Evolutionary conservation across 1,284 basidiomycete species (phyloP).

Genomic region (Ceratobasidium sp.): DNA sequence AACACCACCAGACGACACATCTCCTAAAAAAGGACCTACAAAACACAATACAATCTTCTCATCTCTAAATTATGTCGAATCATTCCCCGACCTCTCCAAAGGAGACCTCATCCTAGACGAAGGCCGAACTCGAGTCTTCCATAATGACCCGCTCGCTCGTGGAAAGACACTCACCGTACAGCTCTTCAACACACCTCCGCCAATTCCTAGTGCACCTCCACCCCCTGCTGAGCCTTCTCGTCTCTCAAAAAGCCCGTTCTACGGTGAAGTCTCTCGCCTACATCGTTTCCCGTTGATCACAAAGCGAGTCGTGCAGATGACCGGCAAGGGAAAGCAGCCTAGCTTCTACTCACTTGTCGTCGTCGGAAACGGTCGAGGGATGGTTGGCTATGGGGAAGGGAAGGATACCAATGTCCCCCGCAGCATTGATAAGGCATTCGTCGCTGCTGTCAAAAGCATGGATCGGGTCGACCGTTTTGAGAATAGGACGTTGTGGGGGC

Average conservation of each 20-base stretch:
- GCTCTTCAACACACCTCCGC: conserved; percentile 37
- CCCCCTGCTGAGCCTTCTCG: conserved; percentile 47
- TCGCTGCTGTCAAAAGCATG: conserved; percentile 84
- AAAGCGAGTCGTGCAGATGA: conserved; percentile 80
- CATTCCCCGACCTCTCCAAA: conserved; percentile 35
- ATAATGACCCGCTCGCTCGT: conserved; percentile 10
- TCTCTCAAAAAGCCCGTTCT: conserved; percentile 32
- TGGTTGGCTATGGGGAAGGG: conserved; percentile 91
- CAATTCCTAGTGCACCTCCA: conserved; percentile 48
- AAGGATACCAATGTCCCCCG: conserved; percentile 68
- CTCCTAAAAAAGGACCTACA: conserved; percentile 17
- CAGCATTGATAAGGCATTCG: conserved; percentile 74
- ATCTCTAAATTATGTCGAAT: conserved; percentile 40
- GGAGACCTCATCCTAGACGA: conserved; percentile 33
- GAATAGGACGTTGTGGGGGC: conserved; percentile 89
- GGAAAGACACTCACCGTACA: conserved; percentile 33
- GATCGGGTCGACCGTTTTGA: conserved; percentile 92
- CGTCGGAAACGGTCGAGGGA: conserved; percentile 86
- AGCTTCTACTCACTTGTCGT: conserved; percentile 76
- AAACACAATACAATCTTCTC: conserved; percentile 40
- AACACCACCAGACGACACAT: background rate
- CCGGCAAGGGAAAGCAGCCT: conserved; percentile 84
- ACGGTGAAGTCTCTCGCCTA: conserved; percentile 54
- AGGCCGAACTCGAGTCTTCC: conserved; percentile 29
- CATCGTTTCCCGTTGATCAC: conserved; percentile 68